These are phyloP conservation scores for Cutaneotrichosporon dermatis DNA, from an alignment of 1,284 basidiomycete species.

Conservation along the genomic window DNA sequence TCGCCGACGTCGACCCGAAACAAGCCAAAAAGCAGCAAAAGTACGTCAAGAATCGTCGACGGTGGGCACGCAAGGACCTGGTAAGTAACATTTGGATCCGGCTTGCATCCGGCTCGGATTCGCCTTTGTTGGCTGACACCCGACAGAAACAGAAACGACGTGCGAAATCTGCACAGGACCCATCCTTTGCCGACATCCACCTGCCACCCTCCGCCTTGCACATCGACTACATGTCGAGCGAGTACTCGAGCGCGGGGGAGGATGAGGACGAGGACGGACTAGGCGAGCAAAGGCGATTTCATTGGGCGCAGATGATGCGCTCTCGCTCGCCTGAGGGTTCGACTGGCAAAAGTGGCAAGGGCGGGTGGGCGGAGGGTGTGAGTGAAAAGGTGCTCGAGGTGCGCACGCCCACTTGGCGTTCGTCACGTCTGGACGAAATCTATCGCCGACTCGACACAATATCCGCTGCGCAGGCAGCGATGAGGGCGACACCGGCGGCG, in stretches of 20 bases:
- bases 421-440: constrained; percentile 33
- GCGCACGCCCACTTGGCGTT: constrained; percentile 44
- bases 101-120: background rate
- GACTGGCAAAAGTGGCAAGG: constrained; percentile 55
- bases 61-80: constrained; percentile 49
- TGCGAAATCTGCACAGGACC: constrained; percentile 31
- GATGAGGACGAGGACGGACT: constrained; percentile 18
- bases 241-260: constrained; percentile 46
- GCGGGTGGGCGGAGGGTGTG: constrained; percentile 53
- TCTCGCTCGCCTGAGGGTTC: constrained; percentile 44
- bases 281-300: constrained; percentile 3
- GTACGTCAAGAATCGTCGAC: constrained; percentile 41
- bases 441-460: constrained; percentile 36
- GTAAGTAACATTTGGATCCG: constrained; percentile 22
- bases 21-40: constrained; percentile 32
- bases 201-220: constrained; percentile 34
- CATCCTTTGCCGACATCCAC: constrained; percentile 18
- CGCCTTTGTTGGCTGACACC: background rate
- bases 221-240: constrained; percentile 49
- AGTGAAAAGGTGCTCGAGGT: constrained; percentile 72
- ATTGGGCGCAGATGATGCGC: constrained; percentile 13
- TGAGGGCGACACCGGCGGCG: constrained; percentile 18
- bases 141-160: constrained; percentile 47
- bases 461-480: constrained; percentile 20
- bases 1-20: constrained; percentile 35